Percentiles rank a stretch among this genome's conserved stretches.
phyloP scores from a whole-genome alignment of 2,329 filamentous ascomycete genomes.

The Monosporascus ibericus region DNA sequence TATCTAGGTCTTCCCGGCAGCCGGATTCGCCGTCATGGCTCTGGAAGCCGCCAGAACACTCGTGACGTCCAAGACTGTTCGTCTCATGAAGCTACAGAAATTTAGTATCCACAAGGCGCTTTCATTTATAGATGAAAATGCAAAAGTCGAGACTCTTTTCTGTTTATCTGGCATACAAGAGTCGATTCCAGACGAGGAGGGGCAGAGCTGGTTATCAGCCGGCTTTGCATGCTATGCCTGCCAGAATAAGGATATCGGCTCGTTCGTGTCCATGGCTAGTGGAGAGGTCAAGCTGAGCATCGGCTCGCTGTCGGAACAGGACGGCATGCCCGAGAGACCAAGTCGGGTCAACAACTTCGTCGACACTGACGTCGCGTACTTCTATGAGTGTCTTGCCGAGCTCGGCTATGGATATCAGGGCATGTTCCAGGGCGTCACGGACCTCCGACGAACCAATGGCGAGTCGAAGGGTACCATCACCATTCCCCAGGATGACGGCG shows the following conservation, averaged over 20 bases:
- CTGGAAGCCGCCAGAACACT: slow-evolving; percentile 1
- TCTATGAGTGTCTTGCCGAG: slow-evolving; percentile 4
- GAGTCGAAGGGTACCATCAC: slow-evolving; percentile 2
- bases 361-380: slow-evolving; percentile 2
- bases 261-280: slow-evolving; percentile 3
- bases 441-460: slow-evolving; percentile 4
- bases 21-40: slow-evolving; percentile 1
- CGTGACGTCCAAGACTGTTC: not conserved
- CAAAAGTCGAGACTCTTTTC: slow-evolving; percentile 8
- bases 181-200: not conserved
- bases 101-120: slow-evolving; percentile 4
- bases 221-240: slow-evolving; percentile 4
- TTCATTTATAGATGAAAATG: slow-evolving; percentile 4
- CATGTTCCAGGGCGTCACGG: slow-evolving; percentile 4
- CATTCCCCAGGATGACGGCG: slow-evolving; percentile 2
- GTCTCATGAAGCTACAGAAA: slow-evolving; percentile 3
- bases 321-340: not conserved
- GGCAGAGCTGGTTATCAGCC: not conserved
- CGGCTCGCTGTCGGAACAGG: not conserved
- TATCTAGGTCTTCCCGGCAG: not conserved
- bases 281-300: slow-evolving; percentile 5
- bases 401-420: slow-evolving; percentile 12
- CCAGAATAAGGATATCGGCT: slow-evolving; percentile 3
- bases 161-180: not conserved
- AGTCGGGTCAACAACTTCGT: slow-evolving; percentile 2